phyloP scores from a whole-genome alignment of 495 filamentous ascomycete species.

The Staphylotrichum longicolle region DNA sequence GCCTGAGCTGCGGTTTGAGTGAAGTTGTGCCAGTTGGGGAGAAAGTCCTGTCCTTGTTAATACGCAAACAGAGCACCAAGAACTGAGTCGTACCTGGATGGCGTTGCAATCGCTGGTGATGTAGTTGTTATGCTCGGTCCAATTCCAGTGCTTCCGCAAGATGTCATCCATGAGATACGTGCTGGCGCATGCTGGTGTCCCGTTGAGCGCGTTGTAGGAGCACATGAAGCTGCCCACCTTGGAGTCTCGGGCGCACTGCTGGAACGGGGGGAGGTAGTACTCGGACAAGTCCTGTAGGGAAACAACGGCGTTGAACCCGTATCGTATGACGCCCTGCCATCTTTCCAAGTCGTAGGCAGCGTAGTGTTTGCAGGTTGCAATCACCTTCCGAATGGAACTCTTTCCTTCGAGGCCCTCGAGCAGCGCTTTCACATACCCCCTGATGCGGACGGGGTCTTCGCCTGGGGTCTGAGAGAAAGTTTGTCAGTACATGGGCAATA shows the following conservation, averaged over 20 bases:
- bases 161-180: constrained; percentile 42
- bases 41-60: constrained; percentile 18
- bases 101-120: constrained; percentile 48
- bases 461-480: constrained; percentile 27
- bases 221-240: constrained; percentile 51
- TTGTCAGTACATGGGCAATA: too few relatives aligned
- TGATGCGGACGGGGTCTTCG: constrained; percentile 43
- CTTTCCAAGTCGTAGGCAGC: constrained; percentile 57
- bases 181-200: constrained; percentile 45
- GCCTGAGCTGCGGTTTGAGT: constrained; percentile 33
- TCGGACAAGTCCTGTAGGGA: constrained; percentile 45
- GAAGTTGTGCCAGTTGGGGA: constrained; percentile 38
- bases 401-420: constrained; percentile 32
- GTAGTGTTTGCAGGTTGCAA: constrained; percentile 45
- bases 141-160: constrained; percentile 48
- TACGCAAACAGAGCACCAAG: background rate
- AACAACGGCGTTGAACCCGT: constrained; percentile 42
- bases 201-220: constrained; percentile 48
- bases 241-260: constrained; percentile 44
- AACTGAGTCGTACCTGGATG: constrained; percentile 14
- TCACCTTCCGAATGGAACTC: constrained; percentile 14
- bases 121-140: constrained; percentile 42
- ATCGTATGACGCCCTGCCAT: constrained; percentile 31
- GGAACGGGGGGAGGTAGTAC: constrained; percentile 50
- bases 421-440: constrained; percentile 38